These are phyloP conservation scores for Fusarium robinianum DNA, from an alignment of 2,329 filamentous ascomycete species.

Conservation along the genomic window DNA sequence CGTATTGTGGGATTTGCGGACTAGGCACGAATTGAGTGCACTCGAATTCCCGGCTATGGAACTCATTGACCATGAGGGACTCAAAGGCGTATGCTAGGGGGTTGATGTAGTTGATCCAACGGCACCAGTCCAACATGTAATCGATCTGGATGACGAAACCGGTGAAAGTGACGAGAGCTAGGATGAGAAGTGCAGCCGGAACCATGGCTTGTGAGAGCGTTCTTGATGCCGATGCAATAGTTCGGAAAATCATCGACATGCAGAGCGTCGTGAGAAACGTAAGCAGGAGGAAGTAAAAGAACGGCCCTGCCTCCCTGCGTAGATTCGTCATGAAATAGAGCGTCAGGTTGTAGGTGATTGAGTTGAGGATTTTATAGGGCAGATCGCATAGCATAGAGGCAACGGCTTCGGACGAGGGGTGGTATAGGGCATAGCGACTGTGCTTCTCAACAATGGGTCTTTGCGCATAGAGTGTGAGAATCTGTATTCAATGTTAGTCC, in stretches of 20 bases:
- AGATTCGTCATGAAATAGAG: conserved; percentile 56
- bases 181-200: conserved; percentile 44
- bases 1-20: conserved; percentile 34
- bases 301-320: conserved; percentile 48
- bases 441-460: conserved; percentile 44
- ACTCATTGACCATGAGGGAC: conserved; percentile 68
- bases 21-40: conserved; percentile 35
- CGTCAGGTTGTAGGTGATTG: conserved; percentile 48
- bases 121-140: conserved; percentile 64
- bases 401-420: conserved; percentile 39
- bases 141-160: conserved; percentile 50
- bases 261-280: conserved; percentile 44
- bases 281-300: conserved; percentile 52
- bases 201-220: conserved; percentile 54
- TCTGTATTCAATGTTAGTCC: conserved; percentile 37
- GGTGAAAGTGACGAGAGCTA: conserved; percentile 44
- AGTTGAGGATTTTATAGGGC: conserved; percentile 45
- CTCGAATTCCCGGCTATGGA: conserved; percentile 43
- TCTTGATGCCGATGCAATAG: conserved; percentile 49
- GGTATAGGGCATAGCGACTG: conserved; percentile 42
- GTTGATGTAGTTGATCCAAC: conserved; percentile 69
- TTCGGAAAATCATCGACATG: conserved; percentile 51
- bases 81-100: conserved; percentile 69
- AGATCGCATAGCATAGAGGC: conserved; percentile 46
- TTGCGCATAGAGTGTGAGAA: conserved; percentile 40